Evolutionary conservation across 2,329 filamentous ascomycete species (phyloP), one percentile per base, ranked within the genome.

Genomic region (Fusarium burgessii): DNA sequence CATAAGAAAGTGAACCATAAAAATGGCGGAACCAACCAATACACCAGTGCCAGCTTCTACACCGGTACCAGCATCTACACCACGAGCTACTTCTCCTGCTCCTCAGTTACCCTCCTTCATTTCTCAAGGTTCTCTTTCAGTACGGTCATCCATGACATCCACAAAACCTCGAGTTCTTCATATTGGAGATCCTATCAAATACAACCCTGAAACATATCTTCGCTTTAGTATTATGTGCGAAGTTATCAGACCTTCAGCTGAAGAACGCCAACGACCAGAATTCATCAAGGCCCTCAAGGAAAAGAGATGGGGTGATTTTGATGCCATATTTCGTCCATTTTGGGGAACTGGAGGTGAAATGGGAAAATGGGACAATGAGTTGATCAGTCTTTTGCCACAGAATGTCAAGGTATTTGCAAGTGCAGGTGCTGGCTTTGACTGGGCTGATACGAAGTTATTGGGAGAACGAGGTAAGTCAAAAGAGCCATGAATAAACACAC

Each of bases 291-390:
- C 84, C 1, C 80, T 90, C 58, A 78, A 79, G 54, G 85, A 88
- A 70, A 78, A 79, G 29, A 80, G 82, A 76, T 90, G 87, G 87
- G 88, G 88, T 7, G 79, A 87, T 60, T 89, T 90, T 66, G 29
- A 81, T 18, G 87, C 86, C 62, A 82, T 86, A 68, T 87, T 89
- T 73, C 84, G 90, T 1, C 90, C 90, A 0, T 89, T 89, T 68
- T 91, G 87, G 85, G 84, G 86, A 58, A 89, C 88, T 0, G 90
- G 90, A 32, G 89, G 88, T 12, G 89, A 91, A 77, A 91, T 92
- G 90, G 88, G 88, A 14, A 83, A 82, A 14, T 91, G 89, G 89
- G 86, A 92, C 72, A 76, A 81, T 23, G 89, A 91, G 74, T 78
- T 92, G 20, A 87, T 92, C 40, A 74, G 76, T 3, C 78, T 89